These are phyloP conservation scores for Alternaria incomplexa DNA, from an alignment of 2,329 filamentous ascomycete genomes.

Conservation along the genomic window DNA sequence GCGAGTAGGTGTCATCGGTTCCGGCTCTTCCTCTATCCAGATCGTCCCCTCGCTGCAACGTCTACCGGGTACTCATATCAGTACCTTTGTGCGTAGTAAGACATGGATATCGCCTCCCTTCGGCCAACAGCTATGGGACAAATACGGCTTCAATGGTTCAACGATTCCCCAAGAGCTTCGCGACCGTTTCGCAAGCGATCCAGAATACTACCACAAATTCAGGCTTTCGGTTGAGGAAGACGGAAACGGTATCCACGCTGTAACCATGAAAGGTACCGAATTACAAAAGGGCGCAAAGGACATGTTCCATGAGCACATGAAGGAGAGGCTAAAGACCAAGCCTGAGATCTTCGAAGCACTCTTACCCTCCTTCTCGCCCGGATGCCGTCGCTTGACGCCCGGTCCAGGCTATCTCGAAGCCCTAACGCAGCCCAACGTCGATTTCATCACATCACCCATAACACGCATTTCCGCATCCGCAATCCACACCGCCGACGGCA, in stretches of 20 bases:
- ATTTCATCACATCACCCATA: slow-evolving; percentile 46
- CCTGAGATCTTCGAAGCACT: slow-evolving; percentile 52
- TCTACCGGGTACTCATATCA: slow-evolving; percentile 36
- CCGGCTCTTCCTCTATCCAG: slow-evolving; percentile 49
- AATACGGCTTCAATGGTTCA: slow-evolving; percentile 44
- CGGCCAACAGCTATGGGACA: slow-evolving; percentile 34
- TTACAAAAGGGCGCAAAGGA: slow-evolving; percentile 47
- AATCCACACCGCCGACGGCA: slow-evolving; percentile 50
- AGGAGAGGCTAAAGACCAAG: slow-evolving; percentile 41
- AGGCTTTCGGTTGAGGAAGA: slow-evolving; percentile 42
- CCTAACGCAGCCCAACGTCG: slow-evolving; percentile 49
- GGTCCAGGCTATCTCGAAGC: slow-evolving; percentile 61
- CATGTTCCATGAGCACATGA: slow-evolving; percentile 52
- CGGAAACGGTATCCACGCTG: slow-evolving; percentile 36
- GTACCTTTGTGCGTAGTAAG: slow-evolving; percentile 42
- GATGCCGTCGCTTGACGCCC: slow-evolving; percentile 58
- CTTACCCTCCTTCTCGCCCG: slow-evolving; percentile 52
- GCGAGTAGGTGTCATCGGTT: slow-evolving; percentile 44
- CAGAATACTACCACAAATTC: slow-evolving; percentile 41
- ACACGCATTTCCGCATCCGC: slow-evolving; percentile 46
- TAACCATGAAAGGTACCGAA: slow-evolving; percentile 45
- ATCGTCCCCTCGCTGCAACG: slow-evolving; percentile 50
- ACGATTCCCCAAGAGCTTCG: slow-evolving; percentile 32
- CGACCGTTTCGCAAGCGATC: slow-evolving; percentile 34
- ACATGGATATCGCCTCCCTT: slow-evolving; percentile 48